Conservation (phyloP, 352 stramenopile genomes). For the Phytophthora melonis region DNA sequence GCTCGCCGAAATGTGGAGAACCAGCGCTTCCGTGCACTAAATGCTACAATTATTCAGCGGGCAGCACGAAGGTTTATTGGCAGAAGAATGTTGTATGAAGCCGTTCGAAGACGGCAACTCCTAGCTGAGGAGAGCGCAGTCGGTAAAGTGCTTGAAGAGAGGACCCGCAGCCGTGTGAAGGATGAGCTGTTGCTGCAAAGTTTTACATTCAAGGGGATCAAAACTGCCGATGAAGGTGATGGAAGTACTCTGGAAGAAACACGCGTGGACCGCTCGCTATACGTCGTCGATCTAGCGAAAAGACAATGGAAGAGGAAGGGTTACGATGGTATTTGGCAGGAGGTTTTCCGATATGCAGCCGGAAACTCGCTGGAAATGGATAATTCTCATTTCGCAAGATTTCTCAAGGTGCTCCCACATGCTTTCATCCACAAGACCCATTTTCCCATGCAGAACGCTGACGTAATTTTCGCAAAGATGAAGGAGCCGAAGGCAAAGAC, state of each 20-base stretch:
- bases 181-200: slow-evolving; percentile 77
- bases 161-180: slow-evolving; percentile 52
- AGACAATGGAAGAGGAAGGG: slow-evolving; percentile 59
- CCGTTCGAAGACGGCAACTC: slow-evolving; percentile 58
- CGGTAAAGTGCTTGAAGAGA: slow-evolving; percentile 57
- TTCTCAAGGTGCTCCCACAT: slow-evolving; percentile 68
- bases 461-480: slow-evolving; percentile 81
- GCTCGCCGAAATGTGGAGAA: slow-evolving; percentile 40
- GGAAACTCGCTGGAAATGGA: slow-evolving; percentile 65
- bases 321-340: slow-evolving; percentile 76
- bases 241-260: slow-evolving; percentile 10
- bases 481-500: slow-evolving; percentile 74
- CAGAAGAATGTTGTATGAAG: slow-evolving; percentile 45
- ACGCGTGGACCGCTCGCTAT: slow-evolving; percentile 54
- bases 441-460: slow-evolving; percentile 64
- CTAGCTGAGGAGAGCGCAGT: slow-evolving; percentile 63
- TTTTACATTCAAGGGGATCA: slow-evolving; percentile 53
- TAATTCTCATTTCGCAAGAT: slow-evolving; percentile 70
- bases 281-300: slow-evolving; percentile 43
- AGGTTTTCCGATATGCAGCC: slow-evolving; percentile 61
- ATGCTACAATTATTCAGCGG: slow-evolving; percentile 52
- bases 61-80: slow-evolving; percentile 48
- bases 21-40: slow-evolving; percentile 27
- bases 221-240: slow-evolving; percentile 27
- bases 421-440: slow-evolving; percentile 66